Evolutionary conservation across 2,329 filamentous ascomycete genomes (phyloP).

Genomic region (Talaromyces atroroseus): DNA sequence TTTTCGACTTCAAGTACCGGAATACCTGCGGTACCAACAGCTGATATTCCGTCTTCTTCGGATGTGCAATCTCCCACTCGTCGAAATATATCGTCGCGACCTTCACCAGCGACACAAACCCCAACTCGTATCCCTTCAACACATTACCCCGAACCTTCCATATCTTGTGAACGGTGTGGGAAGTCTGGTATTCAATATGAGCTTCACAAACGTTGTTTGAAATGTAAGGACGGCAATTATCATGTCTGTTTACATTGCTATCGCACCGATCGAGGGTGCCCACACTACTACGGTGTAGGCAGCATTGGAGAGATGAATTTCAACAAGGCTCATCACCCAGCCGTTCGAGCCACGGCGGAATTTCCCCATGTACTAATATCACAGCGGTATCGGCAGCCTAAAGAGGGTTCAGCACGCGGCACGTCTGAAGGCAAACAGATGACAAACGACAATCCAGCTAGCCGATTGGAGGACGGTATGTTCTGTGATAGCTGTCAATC

Average conservation of each 20-base stretch:
- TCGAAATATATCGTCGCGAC: slow-evolving; percentile 23
- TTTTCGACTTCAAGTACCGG: slow-evolving; percentile 5
- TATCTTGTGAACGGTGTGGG: slow-evolving; percentile 67
- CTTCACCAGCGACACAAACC: slow-evolving; percentile 28
- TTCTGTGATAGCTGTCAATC: slow-evolving; percentile 74
- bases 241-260: slow-evolving; percentile 81
- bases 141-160: slow-evolving; percentile 63
- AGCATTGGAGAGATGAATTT: slow-evolving; percentile 64
- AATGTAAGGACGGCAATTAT: slow-evolving; percentile 66
- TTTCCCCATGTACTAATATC: slow-evolving; percentile 49
- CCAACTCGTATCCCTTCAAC: slow-evolving; percentile 19
- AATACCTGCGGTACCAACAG: slow-evolving; percentile 4
- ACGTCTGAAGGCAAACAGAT: slow-evolving; percentile 43
- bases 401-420: slow-evolving; percentile 21
- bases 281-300: slow-evolving; percentile 85
- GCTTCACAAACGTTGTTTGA: slow-evolving; percentile 74
- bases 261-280: slow-evolving; percentile 67
- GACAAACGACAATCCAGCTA: slow-evolving; percentile 62
- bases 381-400: slow-evolving; percentile 28
- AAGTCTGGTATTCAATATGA: slow-evolving; percentile 74
- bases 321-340: slow-evolving; percentile 44
- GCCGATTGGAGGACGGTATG: slow-evolving; percentile 68
- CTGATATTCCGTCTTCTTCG: not conserved
- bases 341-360: slow-evolving; percentile 37
- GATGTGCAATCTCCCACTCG: slow-evolving; percentile 17